These are phyloP conservation scores for Solanum verrucosum DNA, from an alignment of 257 asterid species.

Conservation along the genomic window DNA sequence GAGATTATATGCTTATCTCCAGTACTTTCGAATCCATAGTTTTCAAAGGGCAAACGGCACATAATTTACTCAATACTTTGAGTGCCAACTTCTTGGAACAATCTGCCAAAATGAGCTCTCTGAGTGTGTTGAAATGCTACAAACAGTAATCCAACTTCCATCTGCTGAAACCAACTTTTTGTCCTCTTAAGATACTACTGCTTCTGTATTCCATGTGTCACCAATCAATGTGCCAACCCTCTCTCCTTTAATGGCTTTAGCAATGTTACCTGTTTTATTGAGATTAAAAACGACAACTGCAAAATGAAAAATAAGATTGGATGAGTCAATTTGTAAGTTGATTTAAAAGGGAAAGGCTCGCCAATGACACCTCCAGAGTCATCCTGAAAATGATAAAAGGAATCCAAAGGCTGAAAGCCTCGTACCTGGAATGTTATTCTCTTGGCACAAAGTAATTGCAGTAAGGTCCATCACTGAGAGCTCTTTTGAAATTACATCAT, in stretches of 20 bases:
- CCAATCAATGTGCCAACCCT: conserved; percentile 73
- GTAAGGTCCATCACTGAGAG: conserved; percentile 96
- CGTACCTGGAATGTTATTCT: conserved; percentile 87
- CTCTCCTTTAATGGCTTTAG: conserved; percentile 81
- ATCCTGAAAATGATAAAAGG: background rate
- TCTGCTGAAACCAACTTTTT: background rate
- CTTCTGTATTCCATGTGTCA: conserved; percentile 26
- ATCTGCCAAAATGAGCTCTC: background rate
- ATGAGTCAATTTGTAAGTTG: background rate
- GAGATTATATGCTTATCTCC: background rate
- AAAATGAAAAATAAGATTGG: background rate
- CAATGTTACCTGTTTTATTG: conserved; percentile 68
- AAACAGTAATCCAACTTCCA: background rate
- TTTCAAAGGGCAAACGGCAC: background rate
- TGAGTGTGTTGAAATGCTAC: background rate
- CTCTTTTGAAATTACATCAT: conserved; percentile 76
- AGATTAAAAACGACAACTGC: conserved; percentile 92
- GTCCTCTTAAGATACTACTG: conserved; percentile 23
- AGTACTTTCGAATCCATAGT: background rate
- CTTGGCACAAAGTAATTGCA: conserved; percentile 95
- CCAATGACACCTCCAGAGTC: background rate
- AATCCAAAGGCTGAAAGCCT: background rate
- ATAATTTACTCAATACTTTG: background rate
- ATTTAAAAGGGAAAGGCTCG: background rate
- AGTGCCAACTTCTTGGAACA: background rate